Conservation (phyloP, 2,329 filamentous ascomycete species). For the Chaetomiaceae sp. region DNA sequence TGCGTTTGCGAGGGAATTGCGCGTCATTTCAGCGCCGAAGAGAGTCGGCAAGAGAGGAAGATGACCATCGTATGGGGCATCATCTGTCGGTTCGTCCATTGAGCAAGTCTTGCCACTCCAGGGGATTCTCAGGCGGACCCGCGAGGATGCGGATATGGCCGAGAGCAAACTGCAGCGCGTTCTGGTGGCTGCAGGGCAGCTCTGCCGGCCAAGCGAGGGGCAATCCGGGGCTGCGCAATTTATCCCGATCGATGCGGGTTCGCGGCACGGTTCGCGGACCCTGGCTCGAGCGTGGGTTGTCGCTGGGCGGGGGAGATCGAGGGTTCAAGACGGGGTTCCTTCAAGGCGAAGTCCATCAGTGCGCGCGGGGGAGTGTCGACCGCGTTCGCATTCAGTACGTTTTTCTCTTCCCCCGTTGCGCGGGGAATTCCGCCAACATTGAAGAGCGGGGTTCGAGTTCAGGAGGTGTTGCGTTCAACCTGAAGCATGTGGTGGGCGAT, state of each 20-base stretch:
- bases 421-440: not conserved
- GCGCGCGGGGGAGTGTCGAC: not conserved
- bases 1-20: not conserved
- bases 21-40: not conserved
- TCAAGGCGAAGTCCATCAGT: not conserved
- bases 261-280: slow-evolving; percentile 9
- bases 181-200: slow-evolving; percentile 1
- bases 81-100: not conserved
- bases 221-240: not conserved
- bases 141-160: too few species aligned
- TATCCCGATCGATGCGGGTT: slow-evolving; percentile 2
- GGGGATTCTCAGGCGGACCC: too few species aligned
- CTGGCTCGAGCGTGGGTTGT: not conserved
- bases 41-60: not conserved
- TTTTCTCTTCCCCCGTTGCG: not conserved
- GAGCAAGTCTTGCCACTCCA: not conserved
- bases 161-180: too few species aligned
- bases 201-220: not conserved
- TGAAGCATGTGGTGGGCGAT: not conserved
- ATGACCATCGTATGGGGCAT: not conserved
- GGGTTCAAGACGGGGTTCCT: not conserved
- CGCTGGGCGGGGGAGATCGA: not conserved
- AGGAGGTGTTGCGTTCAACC: slow-evolving; percentile 2
- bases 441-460: not conserved
- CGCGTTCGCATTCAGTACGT: not conserved